These are phyloP conservation scores for Leccinum rimulosum DNA, from an alignment of 768 basidiomycete species.

Conservation along the genomic window DNA sequence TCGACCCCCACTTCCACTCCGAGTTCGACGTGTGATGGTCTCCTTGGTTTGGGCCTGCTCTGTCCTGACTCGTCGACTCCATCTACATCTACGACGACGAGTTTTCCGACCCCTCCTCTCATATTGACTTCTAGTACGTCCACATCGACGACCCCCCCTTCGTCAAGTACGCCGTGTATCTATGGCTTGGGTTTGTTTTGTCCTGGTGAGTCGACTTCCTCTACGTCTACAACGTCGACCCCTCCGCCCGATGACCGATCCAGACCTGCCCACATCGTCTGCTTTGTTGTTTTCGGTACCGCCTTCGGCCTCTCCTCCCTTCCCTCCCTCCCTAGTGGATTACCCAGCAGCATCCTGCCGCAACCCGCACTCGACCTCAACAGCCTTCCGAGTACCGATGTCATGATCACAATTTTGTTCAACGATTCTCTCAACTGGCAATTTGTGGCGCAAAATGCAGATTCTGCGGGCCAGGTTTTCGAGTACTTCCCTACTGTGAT, in stretches of 20 bases:
- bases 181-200: not conserved
- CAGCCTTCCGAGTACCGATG: conserved; percentile 38
- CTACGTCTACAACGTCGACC: not conserved
- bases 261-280: conserved; percentile 38
- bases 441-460: conserved; percentile 55
- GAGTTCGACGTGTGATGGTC: too few species aligned
- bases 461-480: conserved; percentile 76
- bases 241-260: conserved; percentile 25
- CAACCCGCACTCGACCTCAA: conserved; percentile 16
- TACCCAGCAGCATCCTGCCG: conserved; percentile 64
- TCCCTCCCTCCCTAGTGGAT: conserved; percentile 49
- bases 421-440: conserved; percentile 59
- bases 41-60: too few species aligned
- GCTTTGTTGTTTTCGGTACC: conserved; percentile 18
- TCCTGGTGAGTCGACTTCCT: not conserved
- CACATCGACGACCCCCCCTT: too few species aligned
- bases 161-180: too few species aligned
- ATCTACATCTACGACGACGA: not conserved
- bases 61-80: not conserved
- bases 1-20: not conserved
- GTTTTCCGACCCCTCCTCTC: too few species aligned
- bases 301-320: conserved; percentile 27
- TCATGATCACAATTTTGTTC: conserved; percentile 66
- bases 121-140: too few species aligned
- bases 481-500: conserved; percentile 59